Base-by-base conservation (phyloP, 2,329 filamentous ascomycete genomes). In the Fusarium pseudograminearum region DNA sequence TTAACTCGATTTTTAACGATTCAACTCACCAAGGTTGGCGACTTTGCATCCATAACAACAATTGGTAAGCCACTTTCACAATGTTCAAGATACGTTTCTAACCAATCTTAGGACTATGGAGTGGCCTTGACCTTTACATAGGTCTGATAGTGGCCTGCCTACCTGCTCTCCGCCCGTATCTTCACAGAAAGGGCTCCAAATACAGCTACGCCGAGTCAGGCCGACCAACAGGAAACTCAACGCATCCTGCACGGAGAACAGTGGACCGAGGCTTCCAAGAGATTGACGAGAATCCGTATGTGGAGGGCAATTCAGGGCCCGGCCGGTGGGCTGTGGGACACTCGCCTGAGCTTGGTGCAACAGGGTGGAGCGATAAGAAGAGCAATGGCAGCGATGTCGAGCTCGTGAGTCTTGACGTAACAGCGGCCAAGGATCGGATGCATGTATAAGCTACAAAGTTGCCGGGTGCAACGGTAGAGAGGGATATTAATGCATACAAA, bases 131-230 rank as follows among this genome's bases (percentile, higher is more conserved):
- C 4, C 56, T 28, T 9, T 66, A 68, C 3, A 54, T 74, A 2
- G 68, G 67, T 1, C 58, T 74, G 2, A 71, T 74, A 9, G 48
- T 74, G 4, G 70, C 72, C 2, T 74, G 70, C 9, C 57, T 74
- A 1, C 72, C 72, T 2, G 61, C 72, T 14, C 63, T 74, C 0
- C 58, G 71, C 1, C 72, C 72, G 10, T 74, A 68, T 14, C 67
- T 74, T 10, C 62, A 48, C 2, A 40, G 44, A 18, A 61, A 61
- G 20, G 53, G 41, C 5, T 47, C 55, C 18, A 55, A 55, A 12
- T 60, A 54, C 33, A 45, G 60, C 1, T 71, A 71, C 33, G 42
- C 31, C n/a, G 56, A 66, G 14, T 71, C 69, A 0, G 55, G 42
- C 6, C 36, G 57, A 33, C 61, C 20, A 1, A 36, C 40, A 22